Evolutionary conservation across 768 basidiomycete genomes (phyloP).

Genomic region (Lactarius akahatsu): DNA sequence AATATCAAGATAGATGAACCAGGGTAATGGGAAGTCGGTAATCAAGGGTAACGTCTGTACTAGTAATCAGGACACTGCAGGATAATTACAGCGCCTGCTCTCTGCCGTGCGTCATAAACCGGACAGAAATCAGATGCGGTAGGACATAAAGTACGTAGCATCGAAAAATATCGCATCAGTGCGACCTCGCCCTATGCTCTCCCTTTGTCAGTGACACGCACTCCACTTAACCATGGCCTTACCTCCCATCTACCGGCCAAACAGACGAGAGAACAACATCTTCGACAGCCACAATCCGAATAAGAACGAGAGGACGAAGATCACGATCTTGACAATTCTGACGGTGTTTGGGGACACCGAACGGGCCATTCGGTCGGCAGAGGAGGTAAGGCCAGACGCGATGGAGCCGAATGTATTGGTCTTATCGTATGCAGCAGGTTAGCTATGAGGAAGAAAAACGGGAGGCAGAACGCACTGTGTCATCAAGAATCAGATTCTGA

Average conservation of each 20-base stretch:
- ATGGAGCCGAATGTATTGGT: constrained; percentile 37
- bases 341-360: constrained; percentile 36
- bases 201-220: not conserved
- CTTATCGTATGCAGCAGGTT: constrained; percentile 22
- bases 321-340: constrained; percentile 29
- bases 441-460: not conserved
- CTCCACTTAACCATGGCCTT: not conserved
- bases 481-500: constrained; percentile 76
- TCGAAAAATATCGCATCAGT: not conserved
- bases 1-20: not conserved
- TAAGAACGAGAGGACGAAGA: constrained; percentile 32
- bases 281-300: constrained; percentile 37
- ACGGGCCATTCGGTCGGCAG: constrained; percentile 35
- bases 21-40: not conserved
- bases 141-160: constrained; percentile 14
- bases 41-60: not conserved
- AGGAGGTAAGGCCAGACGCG: constrained; percentile 35
- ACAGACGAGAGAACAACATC: constrained; percentile 31
- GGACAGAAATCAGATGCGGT: not conserved
- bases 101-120: not conserved
- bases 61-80: not conserved
- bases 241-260: constrained; percentile 11
- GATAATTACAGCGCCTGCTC: not conserved
- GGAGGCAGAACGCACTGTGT: constrained; percentile 52
- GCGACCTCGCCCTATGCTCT: not conserved